Conservation (phyloP, 768 basidiomycete genomes). For the Coprinopsis marcescibilis region DNA sequence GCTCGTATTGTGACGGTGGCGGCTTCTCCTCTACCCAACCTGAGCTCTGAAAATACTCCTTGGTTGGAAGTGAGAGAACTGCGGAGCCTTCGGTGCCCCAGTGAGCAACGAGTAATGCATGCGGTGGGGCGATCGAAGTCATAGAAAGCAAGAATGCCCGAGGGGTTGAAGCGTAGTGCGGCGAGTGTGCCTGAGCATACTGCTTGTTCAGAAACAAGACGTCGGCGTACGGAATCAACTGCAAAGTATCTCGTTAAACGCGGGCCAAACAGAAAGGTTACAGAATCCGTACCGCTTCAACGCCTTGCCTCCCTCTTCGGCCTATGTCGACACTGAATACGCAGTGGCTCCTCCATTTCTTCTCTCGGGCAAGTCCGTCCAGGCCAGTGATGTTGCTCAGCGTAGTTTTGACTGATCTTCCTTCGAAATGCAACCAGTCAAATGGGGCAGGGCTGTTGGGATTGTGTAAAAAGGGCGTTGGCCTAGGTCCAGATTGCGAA, state of each 20-base stretch:
- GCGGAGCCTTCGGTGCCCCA: constrained; percentile 81
- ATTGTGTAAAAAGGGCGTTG: constrained; percentile 29
- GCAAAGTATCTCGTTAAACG: constrained; percentile 6
- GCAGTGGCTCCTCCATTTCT: constrained; percentile 78
- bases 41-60: constrained; percentile 82
- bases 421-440: constrained; percentile 86
- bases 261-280: constrained; percentile 1
- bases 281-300: constrained; percentile 60
- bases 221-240: constrained; percentile 82
- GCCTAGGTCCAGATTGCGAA: constrained; percentile 24
- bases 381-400: constrained; percentile 71
- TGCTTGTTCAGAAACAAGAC: constrained; percentile 74
- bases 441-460: constrained; percentile 69
- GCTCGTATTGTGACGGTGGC: constrained; percentile 16
- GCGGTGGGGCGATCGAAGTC: constrained; percentile 57
- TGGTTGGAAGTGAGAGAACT: constrained; percentile 73
- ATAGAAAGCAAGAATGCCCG: constrained; percentile 75
- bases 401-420: constrained; percentile 73
- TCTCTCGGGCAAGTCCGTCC: constrained; percentile 76
- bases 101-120: constrained; percentile 75
- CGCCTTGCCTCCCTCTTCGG: constrained; percentile 65
- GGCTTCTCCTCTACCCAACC: constrained; percentile 63
- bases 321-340: constrained; percentile 80
- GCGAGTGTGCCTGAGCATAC: constrained; percentile 59
- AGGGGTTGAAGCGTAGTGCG: constrained; percentile 57